Conservation (phyloP, 2,329 filamentous ascomycete genomes). For the Colletotrichum sp. region DNA sequence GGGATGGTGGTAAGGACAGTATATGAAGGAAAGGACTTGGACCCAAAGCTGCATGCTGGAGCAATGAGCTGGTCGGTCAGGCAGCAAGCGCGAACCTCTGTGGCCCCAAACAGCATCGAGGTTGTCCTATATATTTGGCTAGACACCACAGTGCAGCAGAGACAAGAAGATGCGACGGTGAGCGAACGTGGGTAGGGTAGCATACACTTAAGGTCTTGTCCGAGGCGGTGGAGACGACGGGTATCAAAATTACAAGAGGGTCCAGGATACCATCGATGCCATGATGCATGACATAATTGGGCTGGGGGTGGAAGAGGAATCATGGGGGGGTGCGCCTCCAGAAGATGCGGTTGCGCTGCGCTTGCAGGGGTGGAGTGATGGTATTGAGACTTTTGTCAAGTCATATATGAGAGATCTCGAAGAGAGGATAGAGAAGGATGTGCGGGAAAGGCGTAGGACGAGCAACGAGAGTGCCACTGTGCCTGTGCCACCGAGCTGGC, state of each 20-base stretch:
- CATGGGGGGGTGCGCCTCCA: conserved; percentile 10
- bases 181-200: conserved; percentile 14
- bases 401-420: conserved; percentile 13
- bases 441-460: not conserved
- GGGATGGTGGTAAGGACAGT: conserved; percentile 15
- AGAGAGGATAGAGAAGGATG: not conserved
- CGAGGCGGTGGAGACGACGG: conserved; percentile 22
- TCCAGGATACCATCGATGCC: conserved; percentile 36
- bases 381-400: conserved; percentile 22
- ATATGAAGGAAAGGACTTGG: conserved; percentile 14
- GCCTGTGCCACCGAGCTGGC: not conserved
- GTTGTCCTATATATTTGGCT: conserved; percentile 20
- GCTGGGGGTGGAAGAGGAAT: conserved; percentile 24
- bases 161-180: conserved; percentile 15
- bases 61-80: conserved; percentile 16
- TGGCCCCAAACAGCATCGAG: conserved; percentile 7
- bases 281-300: conserved; percentile 53
- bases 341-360: conserved; percentile 12
- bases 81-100: conserved; percentile 22
- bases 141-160: conserved; percentile 7
- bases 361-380: conserved; percentile 21
- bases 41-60: conserved; percentile 18
- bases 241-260: conserved; percentile 38
- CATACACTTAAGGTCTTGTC: conserved; percentile 9
- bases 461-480: not conserved